Conservation (phyloP, 2,329 filamentous ascomycete genomes). For the Cercospora zeina region DNA sequence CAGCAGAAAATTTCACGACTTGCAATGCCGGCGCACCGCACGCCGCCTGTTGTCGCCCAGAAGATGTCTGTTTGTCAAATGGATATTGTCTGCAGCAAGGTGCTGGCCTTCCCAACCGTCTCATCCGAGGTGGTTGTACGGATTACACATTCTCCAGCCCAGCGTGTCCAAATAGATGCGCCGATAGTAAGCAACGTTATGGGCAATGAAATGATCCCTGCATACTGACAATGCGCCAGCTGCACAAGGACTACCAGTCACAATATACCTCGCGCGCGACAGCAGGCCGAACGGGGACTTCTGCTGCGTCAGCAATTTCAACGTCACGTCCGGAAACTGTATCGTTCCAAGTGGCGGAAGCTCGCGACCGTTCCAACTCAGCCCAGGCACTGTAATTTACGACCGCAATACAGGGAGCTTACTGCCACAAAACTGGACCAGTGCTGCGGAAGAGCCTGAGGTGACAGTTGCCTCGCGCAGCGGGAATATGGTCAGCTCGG, state of each 20-base stretch:
- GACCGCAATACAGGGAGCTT: slow-evolving; percentile 23
- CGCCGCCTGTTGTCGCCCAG: slow-evolving; percentile 16
- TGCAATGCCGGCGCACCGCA: slow-evolving; percentile 23
- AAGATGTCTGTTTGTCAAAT: slow-evolving; percentile 22
- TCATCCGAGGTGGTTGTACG: slow-evolving; percentile 22
- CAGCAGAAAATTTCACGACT: slow-evolving; percentile 20
- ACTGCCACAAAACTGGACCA: slow-evolving; percentile 16
- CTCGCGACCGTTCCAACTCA: slow-evolving; percentile 18
- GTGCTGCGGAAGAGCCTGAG: not conserved
- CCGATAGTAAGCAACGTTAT: not conserved
- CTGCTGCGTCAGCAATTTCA: slow-evolving; percentile 23
- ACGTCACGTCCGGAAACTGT: slow-evolving; percentile 19
- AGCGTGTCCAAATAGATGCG: slow-evolving; percentile 21
- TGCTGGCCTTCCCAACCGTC: slow-evolving; percentile 15
- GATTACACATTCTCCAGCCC: slow-evolving; percentile 21
- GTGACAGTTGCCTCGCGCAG: not conserved
- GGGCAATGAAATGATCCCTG: not conserved
- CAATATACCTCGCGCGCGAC: slow-evolving; percentile 24
- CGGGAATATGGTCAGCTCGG: slow-evolving; percentile 1
- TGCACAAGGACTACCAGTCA: slow-evolving; percentile 8
- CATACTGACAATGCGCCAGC: not conserved
- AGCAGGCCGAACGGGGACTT: slow-evolving; percentile 20
- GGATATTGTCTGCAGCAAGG: slow-evolving; percentile 22
- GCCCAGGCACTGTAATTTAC: slow-evolving; percentile 20
- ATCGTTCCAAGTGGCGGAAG: slow-evolving; percentile 4